Evolutionary conservation across 2,329 filamentous ascomycete species (phyloP), one percentile per base, ranked within the genome.

Genomic region (Ploettnerulaceae sp.): DNA sequence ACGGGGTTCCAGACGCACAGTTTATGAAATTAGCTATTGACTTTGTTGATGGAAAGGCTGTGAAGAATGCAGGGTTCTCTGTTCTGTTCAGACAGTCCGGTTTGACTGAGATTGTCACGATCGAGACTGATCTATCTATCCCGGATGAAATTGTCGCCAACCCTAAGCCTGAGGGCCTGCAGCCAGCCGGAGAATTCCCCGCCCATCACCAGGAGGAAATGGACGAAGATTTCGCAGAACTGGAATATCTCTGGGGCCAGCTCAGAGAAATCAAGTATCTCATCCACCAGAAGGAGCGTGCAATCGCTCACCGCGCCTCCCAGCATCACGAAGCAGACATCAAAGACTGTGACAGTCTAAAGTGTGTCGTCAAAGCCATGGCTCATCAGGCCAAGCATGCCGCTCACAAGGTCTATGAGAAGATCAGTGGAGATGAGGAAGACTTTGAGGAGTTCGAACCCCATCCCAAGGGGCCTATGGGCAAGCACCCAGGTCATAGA

Each of bases 11-110:
- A 9, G 60, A 69, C 38, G 68, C 68, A 38, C 72, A 76, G 55
- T 55, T 69, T 11, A 58, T 77, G 57, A 68, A 62, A 47, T 67
- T 77, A 33, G 63, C 65, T 26, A 60, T 76, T 33, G 56, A 69
- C 28, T 65, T 63, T 6, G 49, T 76, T 25, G 66, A 75, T 56
- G 70, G 68, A 38, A 61, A 63, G 47, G 42, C 64, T 25, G 58
- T 71, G 20, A 57, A 67, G 17, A 61, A 69, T 48, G 56, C 67
- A 28, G 64, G 62, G 6, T 71, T 76, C 47, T 65, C 64, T 15
- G 58, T 71, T 45, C 64, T 67, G 12, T 76, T 77, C 58, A 68
- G 67, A 53, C 74, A 77, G 56, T 67, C 65, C 5, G 55, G 51
- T 4, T 54, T 60, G 2, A 70, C 72, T 0, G 63, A 66, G 35